Base-by-base conservation (phyloP, 768 basidiomycete genomes). In the Mycena kentingensis region DNA sequence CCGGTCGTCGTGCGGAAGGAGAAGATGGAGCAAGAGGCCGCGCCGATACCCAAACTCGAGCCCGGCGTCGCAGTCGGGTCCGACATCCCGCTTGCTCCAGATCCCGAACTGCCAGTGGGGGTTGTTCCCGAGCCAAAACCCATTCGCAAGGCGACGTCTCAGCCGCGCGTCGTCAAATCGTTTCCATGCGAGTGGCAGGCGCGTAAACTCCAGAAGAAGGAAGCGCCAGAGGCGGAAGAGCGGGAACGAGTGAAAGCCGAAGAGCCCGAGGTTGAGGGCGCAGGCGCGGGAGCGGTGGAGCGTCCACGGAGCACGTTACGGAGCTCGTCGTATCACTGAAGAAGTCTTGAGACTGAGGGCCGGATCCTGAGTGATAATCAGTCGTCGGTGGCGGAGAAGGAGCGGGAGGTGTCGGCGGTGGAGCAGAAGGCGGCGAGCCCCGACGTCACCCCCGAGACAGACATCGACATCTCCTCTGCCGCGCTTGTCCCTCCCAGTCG, bases 261-360 rank as follows among this genome's bases (percentile, higher is more conserved):
- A 15, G 37, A 39, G 49, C 34, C 29, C 3, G 44, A 46, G 15
- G 36, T 37, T 13, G 50, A 56, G 34, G 39, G 52, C 46, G 51
- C 43, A 18, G n/a, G 27, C 32, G n/a, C 51, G 26, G n/a, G n/a
- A n/a, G n/a, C n/a, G n/a, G n/a, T 42, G 53, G 41, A 4, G 45
- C 42, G 18, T 29, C 48, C 29, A 54, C 54, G 47, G 53, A 59
- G 50, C 48, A 54, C 28, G 50, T 36, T 28, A 53, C 52, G 38
- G 51, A 58, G 58, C 51, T 52, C 37, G 53, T 37, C 25, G 52
- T 38, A 26, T 28, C 46, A 8, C 10, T 32, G 10, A 16, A 32
- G 8, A 16, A 16, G 31, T n/a, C 31, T 32, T n/a, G 39, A 50
- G 37, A 7, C 41, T 10, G 54, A 56, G 49, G 57, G 55, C 16